Evolutionary conservation across 2,329 filamentous ascomycete species (phyloP).

Genomic region (Diaporthe vaccinii): DNA sequence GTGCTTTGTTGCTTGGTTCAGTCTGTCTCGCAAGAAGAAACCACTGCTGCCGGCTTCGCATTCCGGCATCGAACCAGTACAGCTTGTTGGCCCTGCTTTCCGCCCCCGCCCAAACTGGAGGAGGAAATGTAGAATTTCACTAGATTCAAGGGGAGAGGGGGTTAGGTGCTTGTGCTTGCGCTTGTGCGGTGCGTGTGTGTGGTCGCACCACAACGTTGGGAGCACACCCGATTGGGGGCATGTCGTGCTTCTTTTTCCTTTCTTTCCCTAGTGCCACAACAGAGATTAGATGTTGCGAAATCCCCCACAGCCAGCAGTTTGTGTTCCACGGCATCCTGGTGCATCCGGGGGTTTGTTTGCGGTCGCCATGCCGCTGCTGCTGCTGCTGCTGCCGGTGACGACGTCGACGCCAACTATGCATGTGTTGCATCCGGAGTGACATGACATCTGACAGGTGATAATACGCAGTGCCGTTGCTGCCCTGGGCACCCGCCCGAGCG

Average conservation of each 20-base stretch:
- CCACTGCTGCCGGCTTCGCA: slow-evolving; percentile 11
- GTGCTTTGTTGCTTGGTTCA: not conserved
- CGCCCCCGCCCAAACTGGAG: slow-evolving; percentile 5
- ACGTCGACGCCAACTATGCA: slow-evolving; percentile 3
- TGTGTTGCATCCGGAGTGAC: slow-evolving; percentile 5
- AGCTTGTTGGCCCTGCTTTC: slow-evolving; percentile 13
- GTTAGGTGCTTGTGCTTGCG: not conserved
- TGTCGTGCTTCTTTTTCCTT: not conserved
- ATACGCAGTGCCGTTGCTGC: not conserved
- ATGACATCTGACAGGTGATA: slow-evolving; percentile 24
- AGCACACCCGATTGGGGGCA: slow-evolving; percentile 17
- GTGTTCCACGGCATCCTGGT: slow-evolving; percentile 6
- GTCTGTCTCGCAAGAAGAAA: slow-evolving; percentile 7
- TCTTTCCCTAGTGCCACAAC: slow-evolving; percentile 10
- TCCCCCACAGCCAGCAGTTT: not conserved
- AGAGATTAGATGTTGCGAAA: slow-evolving; percentile 8
- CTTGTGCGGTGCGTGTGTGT: not conserved
- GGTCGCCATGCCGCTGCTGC: not conserved
- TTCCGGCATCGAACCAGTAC: slow-evolving; percentile 6
- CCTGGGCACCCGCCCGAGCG: not conserved
- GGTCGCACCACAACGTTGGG: not conserved
- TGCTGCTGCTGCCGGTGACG: slow-evolving; percentile 14
- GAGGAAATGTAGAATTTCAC: slow-evolving; percentile 14
- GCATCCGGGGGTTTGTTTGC: slow-evolving; percentile 16
- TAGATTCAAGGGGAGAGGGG: slow-evolving; percentile 2